phyloP scores from a whole-genome alignment of 805 yeast genomes.

The Priceomyces fermenticarens region DNA sequence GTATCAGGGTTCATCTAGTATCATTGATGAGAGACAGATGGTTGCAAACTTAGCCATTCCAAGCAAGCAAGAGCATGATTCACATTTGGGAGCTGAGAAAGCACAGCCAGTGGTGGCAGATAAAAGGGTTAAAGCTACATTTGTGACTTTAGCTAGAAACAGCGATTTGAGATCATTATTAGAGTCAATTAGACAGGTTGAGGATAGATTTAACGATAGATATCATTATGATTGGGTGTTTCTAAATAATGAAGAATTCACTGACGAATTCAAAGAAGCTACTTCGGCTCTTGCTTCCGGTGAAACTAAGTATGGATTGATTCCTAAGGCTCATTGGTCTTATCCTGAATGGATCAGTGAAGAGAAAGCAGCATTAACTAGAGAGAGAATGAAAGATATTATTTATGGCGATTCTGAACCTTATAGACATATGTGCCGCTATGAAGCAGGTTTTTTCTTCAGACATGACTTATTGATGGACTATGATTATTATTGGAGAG shows the following conservation, averaged over 20 bases:
- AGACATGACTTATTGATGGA: conserved; percentile 68
- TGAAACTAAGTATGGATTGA: conserved; percentile 66
- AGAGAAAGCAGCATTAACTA: conserved; percentile 60
- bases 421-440: conserved; percentile 89
- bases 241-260: conserved; percentile 79
- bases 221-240: conserved; percentile 93
- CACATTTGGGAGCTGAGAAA: neutral
- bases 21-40: neutral
- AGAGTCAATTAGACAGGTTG: conserved; percentile 69
- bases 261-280: conserved; percentile 69
- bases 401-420: conserved; percentile 70
- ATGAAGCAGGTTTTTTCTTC: conserved; percentile 83
- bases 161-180: conserved; percentile 57
- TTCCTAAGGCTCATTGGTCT: conserved; percentile 83
- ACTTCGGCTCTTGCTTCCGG: conserved; percentile 73
- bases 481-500: conserved; percentile 91
- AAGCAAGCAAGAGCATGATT: neutral
- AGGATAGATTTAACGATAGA: conserved; percentile 80
- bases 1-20: conserved; percentile 9
- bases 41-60: neutral
- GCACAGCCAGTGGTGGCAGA: conserved; percentile 4
- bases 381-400: conserved; percentile 58
- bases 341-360: conserved; percentile 79
- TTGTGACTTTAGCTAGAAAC: conserved; percentile 76
- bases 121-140: conserved; percentile 42